phyloP scores from a whole-genome alignment of 148 eudicot species.

The Vaccinium corymbosum region DNA sequence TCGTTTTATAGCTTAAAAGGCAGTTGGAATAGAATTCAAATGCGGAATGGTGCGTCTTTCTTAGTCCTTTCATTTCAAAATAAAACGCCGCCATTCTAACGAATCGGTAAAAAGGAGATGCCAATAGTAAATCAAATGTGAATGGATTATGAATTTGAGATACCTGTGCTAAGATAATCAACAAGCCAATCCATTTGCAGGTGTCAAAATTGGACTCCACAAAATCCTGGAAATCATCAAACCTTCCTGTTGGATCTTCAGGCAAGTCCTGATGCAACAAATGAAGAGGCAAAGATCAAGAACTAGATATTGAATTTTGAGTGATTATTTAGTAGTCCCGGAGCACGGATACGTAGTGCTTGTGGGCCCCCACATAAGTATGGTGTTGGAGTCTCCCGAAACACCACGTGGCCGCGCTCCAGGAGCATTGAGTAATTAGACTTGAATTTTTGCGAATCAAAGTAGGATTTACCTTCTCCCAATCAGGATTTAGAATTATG shows the following conservation, averaged over 20 bases:
- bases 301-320: neutral
- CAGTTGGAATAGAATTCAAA: neutral
- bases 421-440: no score
- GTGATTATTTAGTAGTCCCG: no score
- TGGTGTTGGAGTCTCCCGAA: no score
- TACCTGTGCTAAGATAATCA: conserved; percentile 43
- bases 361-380: no score
- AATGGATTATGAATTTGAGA: neutral
- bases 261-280: conserved; percentile 49
- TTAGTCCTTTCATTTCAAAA: neutral
- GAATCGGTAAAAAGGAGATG: neutral
- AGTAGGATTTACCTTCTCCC: conserved; percentile 45
- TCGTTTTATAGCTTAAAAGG: neutral
- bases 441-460: neutral
- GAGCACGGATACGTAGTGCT: no score
- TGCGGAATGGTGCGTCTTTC: neutral
- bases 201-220: conserved; percentile 22
- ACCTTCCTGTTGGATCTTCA: conserved; percentile 44
- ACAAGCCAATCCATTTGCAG: conserved; percentile 34
- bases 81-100: no score
- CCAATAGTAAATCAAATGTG: neutral
- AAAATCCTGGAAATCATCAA: conserved; percentile 46
- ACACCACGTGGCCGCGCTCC: no score
- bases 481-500: conserved; percentile 32
- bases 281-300: neutral